Evolutionary conservation across 148 eudicot species (phyloP).

Genomic region (Camellia sinensis): DNA sequence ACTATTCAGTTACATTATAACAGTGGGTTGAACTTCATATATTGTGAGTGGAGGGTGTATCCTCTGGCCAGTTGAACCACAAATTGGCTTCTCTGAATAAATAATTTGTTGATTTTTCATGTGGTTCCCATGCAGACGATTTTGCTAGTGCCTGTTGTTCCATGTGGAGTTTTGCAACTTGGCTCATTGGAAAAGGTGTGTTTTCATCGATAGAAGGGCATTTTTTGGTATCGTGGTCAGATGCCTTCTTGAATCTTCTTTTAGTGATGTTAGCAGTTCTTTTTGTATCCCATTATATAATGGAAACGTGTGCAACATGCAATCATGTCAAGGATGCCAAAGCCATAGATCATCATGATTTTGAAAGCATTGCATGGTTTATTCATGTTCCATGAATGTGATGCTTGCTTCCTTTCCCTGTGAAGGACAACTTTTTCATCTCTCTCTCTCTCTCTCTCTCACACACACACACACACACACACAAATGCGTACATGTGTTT

Average conservation of each 20-base stretch:
- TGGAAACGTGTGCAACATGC: neutral
- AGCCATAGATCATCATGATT: neutral
- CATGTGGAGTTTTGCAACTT: constrained; percentile 75
- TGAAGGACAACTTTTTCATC: neutral
- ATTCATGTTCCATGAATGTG: neutral
- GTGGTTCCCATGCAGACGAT: constrained; percentile 53
- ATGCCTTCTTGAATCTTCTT: neutral
- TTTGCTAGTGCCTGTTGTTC: constrained; percentile 55
- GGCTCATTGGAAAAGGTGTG: constrained; percentile 71
- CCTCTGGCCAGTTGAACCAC: neutral
- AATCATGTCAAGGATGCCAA: constrained; percentile 14
- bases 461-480: neutral
- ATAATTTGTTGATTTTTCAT: neutral
- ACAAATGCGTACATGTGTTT: neutral
- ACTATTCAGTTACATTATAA: neutral
- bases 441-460: neutral
- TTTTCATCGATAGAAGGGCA: constrained; percentile 1
- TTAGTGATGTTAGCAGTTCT: neutral
- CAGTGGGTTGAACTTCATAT: constrained; percentile 1
- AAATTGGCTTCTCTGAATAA: constrained; percentile 9
- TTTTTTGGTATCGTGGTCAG: neutral
- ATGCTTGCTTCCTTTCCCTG: constrained; percentile 2
- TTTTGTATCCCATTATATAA: neutral
- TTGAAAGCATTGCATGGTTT: neutral
- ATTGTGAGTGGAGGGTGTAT: neutral